These are phyloP conservation scores for Triticum timopheevii DNA, from an alignment of 176 grass and related monocot species.

Conservation along the genomic window DNA sequence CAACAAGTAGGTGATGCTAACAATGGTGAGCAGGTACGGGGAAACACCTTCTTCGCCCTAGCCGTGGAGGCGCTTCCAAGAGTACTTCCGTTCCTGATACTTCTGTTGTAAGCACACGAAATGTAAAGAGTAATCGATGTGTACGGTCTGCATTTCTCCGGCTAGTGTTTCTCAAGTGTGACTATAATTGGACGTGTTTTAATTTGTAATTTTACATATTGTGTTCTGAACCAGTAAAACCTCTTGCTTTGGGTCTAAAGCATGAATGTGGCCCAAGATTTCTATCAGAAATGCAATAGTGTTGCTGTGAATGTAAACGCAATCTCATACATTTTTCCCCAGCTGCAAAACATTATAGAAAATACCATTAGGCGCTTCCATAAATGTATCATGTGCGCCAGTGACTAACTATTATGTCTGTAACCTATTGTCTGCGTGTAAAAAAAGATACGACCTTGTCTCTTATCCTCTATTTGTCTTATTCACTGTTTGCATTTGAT, in stretches of 20 bases:
- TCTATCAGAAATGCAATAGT: background rate
- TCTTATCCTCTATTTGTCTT: no score
- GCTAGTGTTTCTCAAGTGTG: background rate
- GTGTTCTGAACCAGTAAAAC: no score
- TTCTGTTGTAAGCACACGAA: background rate
- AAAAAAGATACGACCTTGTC: no score
- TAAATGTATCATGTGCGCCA: no score
- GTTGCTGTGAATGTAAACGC: background rate
- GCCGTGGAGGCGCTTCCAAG: background rate
- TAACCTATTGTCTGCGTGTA: no score
- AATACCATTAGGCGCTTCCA: no score
- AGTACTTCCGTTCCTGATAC: background rate
- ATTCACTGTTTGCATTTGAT: no score
- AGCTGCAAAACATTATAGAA: no score
- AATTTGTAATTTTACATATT: background rate
- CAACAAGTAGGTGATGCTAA: background rate
- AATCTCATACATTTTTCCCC: background rate
- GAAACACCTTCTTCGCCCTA: background rate
- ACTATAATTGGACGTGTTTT: background rate
- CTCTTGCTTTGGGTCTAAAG: background rate
- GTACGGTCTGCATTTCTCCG: background rate
- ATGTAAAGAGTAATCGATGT: background rate
- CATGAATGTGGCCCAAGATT: background rate
- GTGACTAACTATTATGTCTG: no score
- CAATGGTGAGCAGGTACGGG: background rate